phyloP scores from a whole-genome alignment of 83 land plant species.

The Picea abies region DNA sequence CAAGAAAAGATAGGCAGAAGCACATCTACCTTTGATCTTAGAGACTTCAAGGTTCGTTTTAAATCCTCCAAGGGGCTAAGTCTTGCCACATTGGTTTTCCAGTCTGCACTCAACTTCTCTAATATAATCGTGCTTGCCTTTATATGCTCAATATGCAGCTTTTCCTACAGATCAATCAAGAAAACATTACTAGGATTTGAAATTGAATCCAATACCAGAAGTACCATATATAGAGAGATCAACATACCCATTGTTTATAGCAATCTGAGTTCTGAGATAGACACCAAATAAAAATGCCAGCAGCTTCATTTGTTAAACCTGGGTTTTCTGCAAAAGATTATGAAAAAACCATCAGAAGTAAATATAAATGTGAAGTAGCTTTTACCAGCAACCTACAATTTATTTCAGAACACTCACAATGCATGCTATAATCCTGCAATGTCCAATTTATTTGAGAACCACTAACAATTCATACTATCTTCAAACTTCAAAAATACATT shows the following conservation, averaged over 20 bases:
- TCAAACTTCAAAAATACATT: no score
- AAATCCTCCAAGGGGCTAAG: slow-evolving; percentile 35
- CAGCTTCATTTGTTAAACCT: no score
- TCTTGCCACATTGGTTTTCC: slow-evolving; percentile 32
- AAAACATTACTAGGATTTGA: neutral
- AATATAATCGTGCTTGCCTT: slow-evolving; percentile 52
- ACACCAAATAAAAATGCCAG: slow-evolving; percentile 60
- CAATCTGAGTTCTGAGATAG: slow-evolving; percentile 74
- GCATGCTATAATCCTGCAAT: no score
- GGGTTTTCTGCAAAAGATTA: no score
- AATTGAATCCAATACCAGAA: neutral
- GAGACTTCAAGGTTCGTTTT: slow-evolving; percentile 41
- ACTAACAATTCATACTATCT: no score
- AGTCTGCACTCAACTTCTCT: slow-evolving; percentile 42
- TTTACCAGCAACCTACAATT: no score
- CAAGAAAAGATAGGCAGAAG: slow-evolving; percentile 15
- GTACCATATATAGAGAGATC: neutral
- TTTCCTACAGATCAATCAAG: slow-evolving; percentile 35
- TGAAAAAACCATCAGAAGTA: no score
- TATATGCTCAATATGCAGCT: slow-evolving; percentile 43
- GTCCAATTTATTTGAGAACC: no score
- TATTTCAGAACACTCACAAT: no score
- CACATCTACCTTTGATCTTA: slow-evolving; percentile 28
- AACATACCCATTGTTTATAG: slow-evolving; percentile 82
- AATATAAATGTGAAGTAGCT: no score